Percentiles rank a stretch among this genome's conserved stretches.
phyloP scores from a whole-genome alignment of 2,329 filamentous ascomycete genomes.

The Penicillium digitatum region DNA sequence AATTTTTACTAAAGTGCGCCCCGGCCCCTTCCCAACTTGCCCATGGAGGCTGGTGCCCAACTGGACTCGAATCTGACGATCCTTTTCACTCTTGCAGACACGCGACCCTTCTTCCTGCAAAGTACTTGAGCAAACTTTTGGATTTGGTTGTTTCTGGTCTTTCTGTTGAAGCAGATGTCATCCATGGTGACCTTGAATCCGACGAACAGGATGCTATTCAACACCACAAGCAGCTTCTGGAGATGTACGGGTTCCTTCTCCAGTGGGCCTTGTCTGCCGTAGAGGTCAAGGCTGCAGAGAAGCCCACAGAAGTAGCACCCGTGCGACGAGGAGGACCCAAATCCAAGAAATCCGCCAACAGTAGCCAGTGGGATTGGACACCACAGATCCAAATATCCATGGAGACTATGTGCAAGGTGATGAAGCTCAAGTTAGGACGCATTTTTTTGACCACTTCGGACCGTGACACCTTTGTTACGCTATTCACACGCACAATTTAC shows the following conservation, averaged over 20 bases:
- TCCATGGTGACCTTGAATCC: conserved; percentile 79
- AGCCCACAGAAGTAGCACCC: conserved; percentile 68
- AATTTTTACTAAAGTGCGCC: conserved; percentile 94
- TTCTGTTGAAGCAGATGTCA: conserved; percentile 77
- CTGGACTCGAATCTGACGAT: conserved; percentile 56
- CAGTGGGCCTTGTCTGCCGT: conserved; percentile 96
- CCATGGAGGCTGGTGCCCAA: conserved; percentile 29
- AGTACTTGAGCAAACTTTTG: conserved; percentile 86
- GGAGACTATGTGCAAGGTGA: conserved; percentile 91
- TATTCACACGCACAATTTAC: conserved; percentile 91
- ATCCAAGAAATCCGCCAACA: conserved; percentile 68
- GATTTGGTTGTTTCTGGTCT: conserved; percentile 84
- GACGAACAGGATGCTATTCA: conserved; percentile 85
- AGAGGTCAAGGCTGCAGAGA: conserved; percentile 89
- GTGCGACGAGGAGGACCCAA: conserved; percentile 71
- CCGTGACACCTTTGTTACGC: conserved; percentile 85
- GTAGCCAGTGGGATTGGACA: conserved; percentile 82
- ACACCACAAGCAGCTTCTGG: conserved; percentile 85
- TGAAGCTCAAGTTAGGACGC: conserved; percentile 85
- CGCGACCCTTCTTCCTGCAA: conserved; percentile 70
- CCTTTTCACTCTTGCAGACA: conserved; percentile 68
- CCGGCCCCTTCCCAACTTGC: conserved; percentile 48
- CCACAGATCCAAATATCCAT: conserved; percentile 81
- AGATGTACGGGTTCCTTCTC: conserved; percentile 88
- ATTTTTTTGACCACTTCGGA: conserved; percentile 97